Conservation (phyloP, 345 rosid species). For the Sisymbrium irio region DNA sequence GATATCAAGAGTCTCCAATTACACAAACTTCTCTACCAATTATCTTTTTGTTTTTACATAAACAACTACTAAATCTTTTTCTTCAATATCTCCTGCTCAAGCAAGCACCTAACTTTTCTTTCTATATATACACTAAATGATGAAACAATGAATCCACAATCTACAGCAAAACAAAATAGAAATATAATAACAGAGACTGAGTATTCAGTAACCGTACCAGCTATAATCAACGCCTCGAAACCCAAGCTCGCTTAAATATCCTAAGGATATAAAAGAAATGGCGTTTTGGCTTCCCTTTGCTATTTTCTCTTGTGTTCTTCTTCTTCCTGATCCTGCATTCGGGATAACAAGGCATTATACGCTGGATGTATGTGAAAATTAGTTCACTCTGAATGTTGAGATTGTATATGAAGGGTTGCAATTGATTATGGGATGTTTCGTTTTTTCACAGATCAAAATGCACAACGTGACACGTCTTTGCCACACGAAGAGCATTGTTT, state of each 20-base stretch:
- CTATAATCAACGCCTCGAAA: slow-evolving; percentile 8
- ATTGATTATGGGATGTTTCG: background rate
- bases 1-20: slow-evolving; percentile 18
- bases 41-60: slow-evolving; percentile 2
- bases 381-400: background rate
- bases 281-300: slow-evolving; percentile 24
- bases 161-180: slow-evolving; percentile 1
- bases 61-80: background rate
- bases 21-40: slow-evolving; percentile 20
- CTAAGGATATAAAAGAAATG: slow-evolving; percentile 11
- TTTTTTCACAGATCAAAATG: slow-evolving; percentile 45
- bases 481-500: slow-evolving; percentile 63
- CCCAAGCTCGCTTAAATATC: slow-evolving; percentile 1
- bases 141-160: slow-evolving; percentile 24
- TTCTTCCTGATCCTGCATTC: slow-evolving; percentile 40
- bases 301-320: slow-evolving; percentile 38
- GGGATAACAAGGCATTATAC: slow-evolving; percentile 72
- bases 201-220: slow-evolving; percentile 17
- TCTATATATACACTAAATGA: slow-evolving; percentile 35
- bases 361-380: slow-evolving; percentile 51
- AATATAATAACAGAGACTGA: slow-evolving; percentile 12
- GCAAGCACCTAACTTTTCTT: slow-evolving; percentile 32
- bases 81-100: slow-evolving; percentile 31
- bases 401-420: background rate
- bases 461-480: slow-evolving; percentile 65